Conservation (phyloP, 768 basidiomycete genomes). For the Psilocybe tampanensis region DNA sequence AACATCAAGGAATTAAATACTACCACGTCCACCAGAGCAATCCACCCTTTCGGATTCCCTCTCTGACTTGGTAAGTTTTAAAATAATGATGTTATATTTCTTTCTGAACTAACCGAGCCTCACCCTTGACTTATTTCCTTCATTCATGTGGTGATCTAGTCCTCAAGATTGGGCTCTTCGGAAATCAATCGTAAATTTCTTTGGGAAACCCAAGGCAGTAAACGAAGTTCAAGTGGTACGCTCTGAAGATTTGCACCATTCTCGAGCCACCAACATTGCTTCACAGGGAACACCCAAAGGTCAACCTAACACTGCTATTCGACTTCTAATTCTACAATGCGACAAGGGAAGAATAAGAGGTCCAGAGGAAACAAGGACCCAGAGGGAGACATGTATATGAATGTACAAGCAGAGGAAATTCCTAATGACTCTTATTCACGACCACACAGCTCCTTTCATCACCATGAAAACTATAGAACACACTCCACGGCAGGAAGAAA, state of each 20-base stretch:
- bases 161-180: background rate
- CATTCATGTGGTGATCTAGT: background rate
- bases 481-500: slow-evolving; percentile 44
- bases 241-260: background rate
- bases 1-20: too few species aligned
- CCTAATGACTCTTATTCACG: slow-evolving; percentile 56
- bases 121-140: background rate
- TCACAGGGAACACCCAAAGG: background rate
- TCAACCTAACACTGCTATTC: slow-evolving; percentile 16
- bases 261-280: background rate
- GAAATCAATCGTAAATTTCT: background rate
- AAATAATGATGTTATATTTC: background rate
- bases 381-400: slow-evolving; percentile 51
- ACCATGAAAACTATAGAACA: slow-evolving; percentile 50
- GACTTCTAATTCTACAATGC: slow-evolving; percentile 34
- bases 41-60: too few species aligned
- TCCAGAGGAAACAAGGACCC: slow-evolving; percentile 53
- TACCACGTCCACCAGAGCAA: too few species aligned
- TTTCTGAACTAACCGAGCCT: background rate
- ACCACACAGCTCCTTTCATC: slow-evolving; percentile 46
- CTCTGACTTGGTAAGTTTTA: background rate
- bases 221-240: background rate
- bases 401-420: slow-evolving; percentile 52
- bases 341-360: slow-evolving; percentile 51
- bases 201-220: background rate